phyloP scores from a whole-genome alignment of 1,284 basidiomycete species.

The Polyporus tsugae region DNA sequence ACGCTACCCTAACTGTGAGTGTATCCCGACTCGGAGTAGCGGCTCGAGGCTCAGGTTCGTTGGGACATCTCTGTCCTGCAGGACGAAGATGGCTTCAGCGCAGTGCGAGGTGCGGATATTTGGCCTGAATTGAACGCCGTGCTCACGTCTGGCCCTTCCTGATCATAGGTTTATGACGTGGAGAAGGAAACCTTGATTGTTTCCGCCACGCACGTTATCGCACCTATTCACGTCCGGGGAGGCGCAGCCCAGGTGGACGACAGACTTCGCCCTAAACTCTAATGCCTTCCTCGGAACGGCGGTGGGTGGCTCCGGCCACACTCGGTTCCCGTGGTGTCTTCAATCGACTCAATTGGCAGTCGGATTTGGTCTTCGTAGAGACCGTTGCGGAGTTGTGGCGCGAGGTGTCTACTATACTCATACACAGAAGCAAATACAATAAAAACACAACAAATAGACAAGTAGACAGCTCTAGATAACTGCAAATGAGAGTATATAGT shows the following conservation, averaged over 20 bases:
- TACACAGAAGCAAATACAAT: not conserved
- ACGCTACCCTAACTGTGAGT: not conserved
- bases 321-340: not conserved
- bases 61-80: constrained; percentile 34
- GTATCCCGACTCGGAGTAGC: constrained; percentile 13
- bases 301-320: not conserved
- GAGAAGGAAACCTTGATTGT: constrained; percentile 33
- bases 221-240: constrained; percentile 17
- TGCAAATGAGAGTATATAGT: not conserved
- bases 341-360: not conserved
- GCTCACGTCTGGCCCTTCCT: not conserved
- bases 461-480: not conserved
- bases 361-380: not conserved
- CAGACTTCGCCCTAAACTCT: not conserved
- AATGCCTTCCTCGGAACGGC: not conserved
- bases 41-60: constrained; percentile 38
- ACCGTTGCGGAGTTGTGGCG: not conserved
- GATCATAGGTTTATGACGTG: constrained; percentile 38
- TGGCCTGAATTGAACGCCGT: not conserved
- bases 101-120: constrained; percentile 36
- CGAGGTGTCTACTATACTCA: not conserved
- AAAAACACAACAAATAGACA: not conserved
- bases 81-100: constrained; percentile 32
- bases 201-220: constrained; percentile 39
- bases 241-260: not conserved